Percentiles rank a stretch among this genome's conserved stretches.
Evolutionary conservation across 345 rosid species (phyloP).

Genomic region (Salix dunnii): DNA sequence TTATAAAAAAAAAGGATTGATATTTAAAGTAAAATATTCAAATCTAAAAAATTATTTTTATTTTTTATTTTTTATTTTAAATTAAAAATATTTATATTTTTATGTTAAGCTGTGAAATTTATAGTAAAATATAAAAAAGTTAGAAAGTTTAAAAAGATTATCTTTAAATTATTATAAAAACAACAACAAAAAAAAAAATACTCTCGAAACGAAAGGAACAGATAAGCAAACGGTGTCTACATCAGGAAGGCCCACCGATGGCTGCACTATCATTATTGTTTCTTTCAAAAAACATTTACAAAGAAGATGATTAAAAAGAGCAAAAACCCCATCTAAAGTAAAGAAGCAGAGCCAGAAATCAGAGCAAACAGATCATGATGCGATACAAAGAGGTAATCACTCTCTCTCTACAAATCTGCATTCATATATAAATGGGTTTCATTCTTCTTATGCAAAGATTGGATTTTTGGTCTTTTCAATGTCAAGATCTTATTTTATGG

Average conservation of each 20-base stretch:
- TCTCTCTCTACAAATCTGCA: not conserved
- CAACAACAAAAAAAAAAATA: no score
- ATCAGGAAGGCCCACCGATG: not conserved
- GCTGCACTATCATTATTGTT: not conserved
- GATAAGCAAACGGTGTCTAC: not conserved
- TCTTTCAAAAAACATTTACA: no score
- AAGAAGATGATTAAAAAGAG: not conserved
- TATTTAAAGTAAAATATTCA: no score
- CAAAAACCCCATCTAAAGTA: not conserved
- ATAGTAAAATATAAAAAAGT: no score
- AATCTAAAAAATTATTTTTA: no score
- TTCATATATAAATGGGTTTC: not conserved
- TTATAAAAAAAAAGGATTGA: no score
- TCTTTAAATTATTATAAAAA: no score
- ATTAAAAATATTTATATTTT: no score
- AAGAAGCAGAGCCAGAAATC: constrained; percentile 7
- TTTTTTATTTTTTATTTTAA: no score
- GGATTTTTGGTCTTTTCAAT: not conserved
- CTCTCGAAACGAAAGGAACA: no score
- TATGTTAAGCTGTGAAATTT: no score
- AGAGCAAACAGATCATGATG: constrained; percentile 19
- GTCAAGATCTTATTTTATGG: constrained; percentile 10
- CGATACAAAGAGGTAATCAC: constrained; percentile 18
- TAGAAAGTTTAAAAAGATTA: no score
- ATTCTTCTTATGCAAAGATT: not conserved